phyloP scores from a whole-genome alignment of 306 rosid species.

The Gastrolobium villosum region DNA sequence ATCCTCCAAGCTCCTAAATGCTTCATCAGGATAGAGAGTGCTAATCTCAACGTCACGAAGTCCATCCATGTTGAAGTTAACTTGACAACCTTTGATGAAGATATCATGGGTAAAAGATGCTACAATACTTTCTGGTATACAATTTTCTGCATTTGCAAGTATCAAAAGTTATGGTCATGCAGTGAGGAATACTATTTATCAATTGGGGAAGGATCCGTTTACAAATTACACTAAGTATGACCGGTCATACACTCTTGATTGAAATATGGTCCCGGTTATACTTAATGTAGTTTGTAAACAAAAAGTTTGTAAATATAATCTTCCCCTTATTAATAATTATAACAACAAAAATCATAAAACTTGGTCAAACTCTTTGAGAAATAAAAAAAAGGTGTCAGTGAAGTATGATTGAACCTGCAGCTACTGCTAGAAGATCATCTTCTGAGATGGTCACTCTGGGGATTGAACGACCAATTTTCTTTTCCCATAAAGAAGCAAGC shows the following conservation, averaged over 20 bases:
- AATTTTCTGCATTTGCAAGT: constrained; percentile 59
- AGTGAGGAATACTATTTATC: background rate
- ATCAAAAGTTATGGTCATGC: background rate
- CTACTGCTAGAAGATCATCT: constrained; percentile 59
- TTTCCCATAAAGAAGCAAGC: constrained; percentile 78
- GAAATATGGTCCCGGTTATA: no score
- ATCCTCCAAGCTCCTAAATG: constrained; percentile 68
- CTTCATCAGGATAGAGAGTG: constrained; percentile 70
- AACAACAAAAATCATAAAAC: background rate
- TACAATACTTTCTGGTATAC: constrained; percentile 68
- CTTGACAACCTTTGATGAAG: constrained; percentile 82
- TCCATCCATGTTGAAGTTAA: constrained; percentile 56
- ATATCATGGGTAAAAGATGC: constrained; percentile 85
- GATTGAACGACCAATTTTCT: constrained; percentile 62
- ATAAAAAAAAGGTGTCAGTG: background rate
- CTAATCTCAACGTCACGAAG: constrained; percentile 62
- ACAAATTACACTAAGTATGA: no score
- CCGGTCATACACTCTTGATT: no score
- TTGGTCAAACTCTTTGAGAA: background rate
- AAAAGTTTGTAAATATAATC: no score
- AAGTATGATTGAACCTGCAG: constrained; percentile 61
- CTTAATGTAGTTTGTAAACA: no score
- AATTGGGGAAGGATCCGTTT: no score
- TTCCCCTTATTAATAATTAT: no score
- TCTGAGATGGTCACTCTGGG: constrained; percentile 71